A percentile compares a stretch with the other conserved stretches of the same genome.
phyloP scores from a whole-genome alignment of 192 early-diverging fungal genomes.

The Thoreauomyces humboldtii region DNA sequence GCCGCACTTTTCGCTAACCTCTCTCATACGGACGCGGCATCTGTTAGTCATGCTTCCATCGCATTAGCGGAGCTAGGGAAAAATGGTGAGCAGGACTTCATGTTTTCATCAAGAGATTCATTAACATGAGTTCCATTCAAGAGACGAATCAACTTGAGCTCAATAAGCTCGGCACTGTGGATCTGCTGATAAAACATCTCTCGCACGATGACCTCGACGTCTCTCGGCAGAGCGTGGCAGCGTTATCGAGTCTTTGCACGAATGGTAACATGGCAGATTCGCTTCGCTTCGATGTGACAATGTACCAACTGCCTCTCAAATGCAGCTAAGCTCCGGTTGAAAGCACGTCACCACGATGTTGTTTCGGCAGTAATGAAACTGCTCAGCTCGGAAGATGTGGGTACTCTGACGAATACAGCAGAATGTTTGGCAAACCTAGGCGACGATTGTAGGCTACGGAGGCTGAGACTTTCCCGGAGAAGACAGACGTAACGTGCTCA shows the following conservation, averaged over 20 bases:
- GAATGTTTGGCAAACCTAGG: slow-evolving; percentile 52
- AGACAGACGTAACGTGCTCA: no score
- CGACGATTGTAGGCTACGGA: slow-evolving; percentile 46
- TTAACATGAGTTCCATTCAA: no score
- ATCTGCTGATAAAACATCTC: slow-evolving; percentile 41
- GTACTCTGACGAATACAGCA: slow-evolving; percentile 43
- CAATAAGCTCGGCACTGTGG: slow-evolving; percentile 41
- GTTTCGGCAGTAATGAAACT: slow-evolving; percentile 37
- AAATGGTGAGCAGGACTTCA: slow-evolving; percentile 37
- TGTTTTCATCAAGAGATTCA: background rate
- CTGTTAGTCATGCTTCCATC: slow-evolving; percentile 41
- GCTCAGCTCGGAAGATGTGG: slow-evolving; percentile 37
- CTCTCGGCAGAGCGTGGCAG: slow-evolving; percentile 36
- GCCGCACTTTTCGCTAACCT: slow-evolving; percentile 33
- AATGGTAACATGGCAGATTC: slow-evolving; percentile 34
- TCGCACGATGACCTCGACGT: slow-evolving; percentile 46
- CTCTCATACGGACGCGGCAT: slow-evolving; percentile 25
- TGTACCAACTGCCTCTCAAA: background rate
- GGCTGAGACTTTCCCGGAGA: no score
- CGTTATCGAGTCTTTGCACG: slow-evolving; percentile 44
- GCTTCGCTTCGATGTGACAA: no score
- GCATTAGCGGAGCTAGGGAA: slow-evolving; percentile 43
- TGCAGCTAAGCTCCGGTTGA: slow-evolving; percentile 42
- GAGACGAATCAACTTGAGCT: slow-evolving; percentile 52
- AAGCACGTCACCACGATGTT: slow-evolving; percentile 33